phyloP scores from a whole-genome alignment of 352 stramenopile species.

The Pythium monospermum region DNA sequence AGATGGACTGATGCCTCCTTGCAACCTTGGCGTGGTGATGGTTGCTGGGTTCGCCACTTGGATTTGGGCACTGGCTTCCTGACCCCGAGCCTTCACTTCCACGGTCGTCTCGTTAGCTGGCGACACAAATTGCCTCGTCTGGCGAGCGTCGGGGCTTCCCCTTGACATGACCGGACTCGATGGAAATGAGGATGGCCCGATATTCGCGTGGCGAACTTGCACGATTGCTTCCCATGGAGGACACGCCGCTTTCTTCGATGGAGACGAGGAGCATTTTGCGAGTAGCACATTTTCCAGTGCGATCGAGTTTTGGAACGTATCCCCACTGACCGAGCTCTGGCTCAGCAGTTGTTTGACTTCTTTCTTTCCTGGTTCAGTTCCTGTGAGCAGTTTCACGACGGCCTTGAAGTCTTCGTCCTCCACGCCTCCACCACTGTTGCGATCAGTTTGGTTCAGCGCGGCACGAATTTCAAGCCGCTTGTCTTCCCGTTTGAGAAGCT shows the following conservation, averaged over 20 bases:
- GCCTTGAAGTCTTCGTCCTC: slow-evolving; percentile 77
- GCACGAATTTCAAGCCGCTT: slow-evolving; percentile 74
- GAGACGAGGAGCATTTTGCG: slow-evolving; percentile 60
- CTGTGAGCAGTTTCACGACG: slow-evolving; percentile 73
- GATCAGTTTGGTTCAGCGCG: slow-evolving; percentile 67
- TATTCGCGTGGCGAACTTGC: slow-evolving; percentile 63
- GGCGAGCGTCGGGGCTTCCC: too few species aligned
- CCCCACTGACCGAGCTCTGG: slow-evolving; percentile 38
- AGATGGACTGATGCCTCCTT: too few species aligned
- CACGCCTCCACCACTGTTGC: slow-evolving; percentile 43
- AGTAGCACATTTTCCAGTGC: slow-evolving; percentile 73
- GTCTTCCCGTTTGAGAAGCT: slow-evolving; percentile 71
- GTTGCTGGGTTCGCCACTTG: not conserved
- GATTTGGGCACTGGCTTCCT: not conserved
- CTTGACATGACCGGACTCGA: not conserved
- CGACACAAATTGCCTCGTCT: too few species aligned
- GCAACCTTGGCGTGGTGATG: too few species aligned
- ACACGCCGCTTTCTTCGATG: slow-evolving; percentile 61
- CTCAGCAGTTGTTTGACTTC: slow-evolving; percentile 61
- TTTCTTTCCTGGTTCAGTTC: slow-evolving; percentile 70
- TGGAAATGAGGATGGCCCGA: slow-evolving; percentile 6
- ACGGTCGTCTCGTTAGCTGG: too few species aligned
- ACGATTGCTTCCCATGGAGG: slow-evolving; percentile 72
- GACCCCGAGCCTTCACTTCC: not conserved
- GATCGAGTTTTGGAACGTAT: slow-evolving; percentile 44